Evolutionary conservation across 805 yeast genomes (phyloP), one percentile per base, ranked within the genome.

Genomic region (Lachancea sp.): DNA sequence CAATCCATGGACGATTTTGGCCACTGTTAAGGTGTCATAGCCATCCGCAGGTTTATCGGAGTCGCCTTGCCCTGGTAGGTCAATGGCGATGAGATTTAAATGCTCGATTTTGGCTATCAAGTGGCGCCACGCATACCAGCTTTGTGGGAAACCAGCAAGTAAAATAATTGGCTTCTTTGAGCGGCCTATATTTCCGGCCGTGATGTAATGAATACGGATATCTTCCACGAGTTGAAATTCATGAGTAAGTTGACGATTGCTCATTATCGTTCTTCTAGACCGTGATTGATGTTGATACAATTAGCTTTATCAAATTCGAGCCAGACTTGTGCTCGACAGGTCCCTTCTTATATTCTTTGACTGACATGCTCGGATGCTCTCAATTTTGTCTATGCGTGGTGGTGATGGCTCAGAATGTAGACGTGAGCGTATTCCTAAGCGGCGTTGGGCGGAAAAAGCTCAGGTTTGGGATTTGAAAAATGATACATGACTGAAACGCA

Each of bases 91-190:
- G 11, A 44, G 45, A 25, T 17, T 12, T 22, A 12, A 47, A 12
- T 19, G 7, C 22, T 32, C 20, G 20, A 47, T 47, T 11, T 13
- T 1, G 8, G 47, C 40, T 16, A 47, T 41, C 13, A 44, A 35
- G 18, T 44, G 27, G 42, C 45, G 50, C 50, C 47, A 47, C 13
- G 50, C 47, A 16, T 47, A 43, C 49, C 47, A 47, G 38, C 49
- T 47, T 39, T 47, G 37, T 25, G 49, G 49, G 17, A 47, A 47
- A 3, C 47, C 49, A 8, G 49, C 49, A 12, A 47, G 43, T 15
- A 43, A 29, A 26, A 43, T 20, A 26, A 43, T 13, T 13, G 44
- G 22, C 3, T 8, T 18, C 15, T 9, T 3, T 2, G 32, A 33
- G 3, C 17, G 32, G 15, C 29, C 33, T 33, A 6, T 13, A 26